Base-by-base conservation (phyloP, 2,329 filamentous ascomycete genomes). In the Monilinia polystroma region DNA sequence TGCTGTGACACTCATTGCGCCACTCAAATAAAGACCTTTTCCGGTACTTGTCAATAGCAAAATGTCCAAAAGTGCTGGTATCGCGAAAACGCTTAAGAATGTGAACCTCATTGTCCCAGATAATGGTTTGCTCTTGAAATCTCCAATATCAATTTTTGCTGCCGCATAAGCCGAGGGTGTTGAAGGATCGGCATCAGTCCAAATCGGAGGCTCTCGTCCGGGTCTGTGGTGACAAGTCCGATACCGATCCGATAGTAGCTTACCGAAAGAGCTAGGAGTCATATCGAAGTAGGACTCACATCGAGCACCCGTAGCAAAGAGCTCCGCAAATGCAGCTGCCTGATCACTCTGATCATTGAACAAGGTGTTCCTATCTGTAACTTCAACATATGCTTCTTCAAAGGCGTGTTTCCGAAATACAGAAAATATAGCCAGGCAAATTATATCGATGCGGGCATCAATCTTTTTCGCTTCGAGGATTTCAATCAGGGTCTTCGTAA, bases 201-300 rank as follows among this genome's bases (percentile, higher is more conserved):
- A 73, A 69, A 26, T 68, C 52, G 41, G 69, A 55, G 18, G 74
- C 70, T 11, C 77, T 29, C 64, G 47, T 14, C 56, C 64, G 75
- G 4, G 73, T 73, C 47, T 76, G 67, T 11, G 70, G 66, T 80
- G 79, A 54, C 82, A 78, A 51, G 81, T 75, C 0, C 80, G 80
- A 81, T 79, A 72, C 82, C 81, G 12, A 80, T 82, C 69, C 7
- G 63, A 69, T 14, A 73, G 57, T 11, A 73, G 57, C 63, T 79
- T 80, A 55, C 83, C 83, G 35, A 85, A 76, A 4, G 77, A 77
- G 32, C 79, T 80, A 1, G 83, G 82, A 1, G 78, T 74, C 58
- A 88, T 81, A 67, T 86, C 85, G 67, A 88, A 87, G 72, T 87
- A 88, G 0, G 82, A 80, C 67, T 88, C 85, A 72, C 86, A 89